These are phyloP conservation scores for Rhizophora mangle DNA, from an alignment of 345 rosid species.

Conservation along the genomic window DNA sequence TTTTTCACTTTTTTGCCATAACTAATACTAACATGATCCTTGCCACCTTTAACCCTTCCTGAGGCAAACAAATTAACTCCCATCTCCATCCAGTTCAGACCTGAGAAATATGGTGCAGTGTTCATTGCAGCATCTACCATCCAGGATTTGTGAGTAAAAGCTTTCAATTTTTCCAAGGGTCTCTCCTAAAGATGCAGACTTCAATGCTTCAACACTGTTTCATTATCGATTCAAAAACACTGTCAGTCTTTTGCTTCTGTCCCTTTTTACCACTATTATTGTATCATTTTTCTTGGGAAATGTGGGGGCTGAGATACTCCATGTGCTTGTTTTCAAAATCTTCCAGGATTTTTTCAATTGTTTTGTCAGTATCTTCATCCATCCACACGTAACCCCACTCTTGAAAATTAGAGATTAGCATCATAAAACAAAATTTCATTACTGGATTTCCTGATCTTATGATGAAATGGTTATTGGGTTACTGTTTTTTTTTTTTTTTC, in stretches of 20 bases:
- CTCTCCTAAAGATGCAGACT: slow-evolving; percentile 26
- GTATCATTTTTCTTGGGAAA: slow-evolving; percentile 27
- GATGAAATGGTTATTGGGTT: neutral
- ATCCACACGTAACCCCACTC: neutral
- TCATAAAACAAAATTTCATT: neutral
- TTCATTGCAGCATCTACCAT: slow-evolving; percentile 6
- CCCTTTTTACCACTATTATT: slow-evolving; percentile 6
- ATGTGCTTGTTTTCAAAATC: neutral
- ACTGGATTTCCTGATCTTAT: neutral
- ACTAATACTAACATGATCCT: neutral
- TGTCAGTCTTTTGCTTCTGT: slow-evolving; percentile 28
- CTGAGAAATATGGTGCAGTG: neutral
- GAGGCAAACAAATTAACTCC: neutral
- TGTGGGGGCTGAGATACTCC: slow-evolving; percentile 16
- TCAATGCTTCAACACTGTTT: slow-evolving; percentile 27
- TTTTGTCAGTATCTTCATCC: slow-evolving; percentile 7
- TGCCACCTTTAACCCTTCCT: neutral
- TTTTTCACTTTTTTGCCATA: neutral
- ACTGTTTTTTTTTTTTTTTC: neutral
- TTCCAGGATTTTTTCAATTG: neutral
- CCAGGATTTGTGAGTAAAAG: neutral
- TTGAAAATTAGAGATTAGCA: too few species aligned
- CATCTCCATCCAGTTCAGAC: neutral
- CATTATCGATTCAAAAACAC: slow-evolving; percentile 21
- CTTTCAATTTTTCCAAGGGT: slow-evolving; percentile 1